Conservation (phyloP, 2,329 filamentous ascomycete genomes). For the Arthrobotrys musiformis region DNA sequence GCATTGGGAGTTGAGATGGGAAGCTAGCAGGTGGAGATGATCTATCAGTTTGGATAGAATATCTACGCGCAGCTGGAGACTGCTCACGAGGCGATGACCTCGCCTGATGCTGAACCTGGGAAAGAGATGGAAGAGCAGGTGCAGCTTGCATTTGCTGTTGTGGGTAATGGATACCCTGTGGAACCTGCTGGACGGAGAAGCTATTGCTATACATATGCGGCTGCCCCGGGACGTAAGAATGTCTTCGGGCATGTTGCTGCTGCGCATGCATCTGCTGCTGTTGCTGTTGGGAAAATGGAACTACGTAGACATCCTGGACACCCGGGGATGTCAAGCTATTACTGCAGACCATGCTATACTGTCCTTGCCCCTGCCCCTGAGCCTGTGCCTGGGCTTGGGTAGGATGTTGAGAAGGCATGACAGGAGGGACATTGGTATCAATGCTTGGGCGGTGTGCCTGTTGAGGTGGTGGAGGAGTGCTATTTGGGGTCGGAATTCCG, state of each 20-base stretch:
- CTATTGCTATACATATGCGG: slow-evolving; percentile 43
- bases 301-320: slow-evolving; percentile 52
- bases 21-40: slow-evolving; percentile 41
- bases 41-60: slow-evolving; percentile 45
- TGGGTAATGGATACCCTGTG: slow-evolving; percentile 24
- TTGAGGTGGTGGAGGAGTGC: slow-evolving; percentile 50
- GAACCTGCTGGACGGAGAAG: slow-evolving; percentile 38
- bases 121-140: slow-evolving; percentile 20
- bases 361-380: slow-evolving; percentile 19
- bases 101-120: slow-evolving; percentile 43
- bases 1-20: slow-evolving; percentile 47
- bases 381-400: slow-evolving; percentile 8
- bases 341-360: slow-evolving; percentile 49
- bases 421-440: slow-evolving; percentile 47
- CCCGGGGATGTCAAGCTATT: slow-evolving; percentile 54
- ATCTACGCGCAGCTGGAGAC: slow-evolving; percentile 50
- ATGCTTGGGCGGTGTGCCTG: slow-evolving; percentile 21
- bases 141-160: slow-evolving; percentile 4
- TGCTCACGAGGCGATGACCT: slow-evolving; percentile 35
- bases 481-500: slow-evolving; percentile 52
- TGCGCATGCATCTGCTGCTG: slow-evolving; percentile 28
- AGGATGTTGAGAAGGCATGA: slow-evolving; percentile 26
- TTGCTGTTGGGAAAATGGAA: slow-evolving; percentile 50
- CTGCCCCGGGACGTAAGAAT: slow-evolving; percentile 47
- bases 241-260: slow-evolving; percentile 34